Base-by-base conservation (phyloP, 495 filamentous ascomycete genomes). In the Corynascus novoguineensis region DNA sequence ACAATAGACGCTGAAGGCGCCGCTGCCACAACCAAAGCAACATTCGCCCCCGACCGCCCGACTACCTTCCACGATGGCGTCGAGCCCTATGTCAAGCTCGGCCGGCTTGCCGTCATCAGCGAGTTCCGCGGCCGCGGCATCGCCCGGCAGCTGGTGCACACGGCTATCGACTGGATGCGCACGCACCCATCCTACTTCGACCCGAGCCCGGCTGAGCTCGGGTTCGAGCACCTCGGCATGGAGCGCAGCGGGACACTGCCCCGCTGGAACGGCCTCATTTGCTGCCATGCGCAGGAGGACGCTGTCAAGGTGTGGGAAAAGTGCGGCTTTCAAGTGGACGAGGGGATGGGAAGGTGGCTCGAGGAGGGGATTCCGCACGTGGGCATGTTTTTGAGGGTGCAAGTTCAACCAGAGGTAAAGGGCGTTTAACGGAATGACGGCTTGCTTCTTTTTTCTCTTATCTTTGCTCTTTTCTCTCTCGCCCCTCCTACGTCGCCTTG, bases 301-400 rank as follows among this genome's bases (percentile, higher is more conserved):
- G 83, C 86, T 25, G 77, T 81, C 60, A 64, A 63, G 58, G 68
- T 83, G 60, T 95, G 88, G 80, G 65, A 63, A 53, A 72, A 72
- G 51, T 75, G 82, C 68, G 90, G 90, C 0, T 97, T 95, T 64
- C 66, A 70, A 60, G 67, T 78, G 8, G 90, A 96, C 71, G 75
- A 82, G 65, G 71, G 67, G 8, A 80, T 93, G 82, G 88, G 89
- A 0, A 72, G 60, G 59, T 97, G 91, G 89, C 72, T 75, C 37
- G 91, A 96, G 73, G 89, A 95, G 60, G 89, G 88, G 21, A 89
- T 95, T 60, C 76, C 79, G 62, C 92, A 96, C 78, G 80, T 91
- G 28, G 89, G 86, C 14, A 92, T 95, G 89, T 92, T 77, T 53
- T 55, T 60, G 41, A 67, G 78, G 15, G 50, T 78, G 5, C 57